These are phyloP conservation scores for Lentinula edodes DNA, from an alignment of 768 basidiomycete genomes.

Conservation along the genomic window DNA sequence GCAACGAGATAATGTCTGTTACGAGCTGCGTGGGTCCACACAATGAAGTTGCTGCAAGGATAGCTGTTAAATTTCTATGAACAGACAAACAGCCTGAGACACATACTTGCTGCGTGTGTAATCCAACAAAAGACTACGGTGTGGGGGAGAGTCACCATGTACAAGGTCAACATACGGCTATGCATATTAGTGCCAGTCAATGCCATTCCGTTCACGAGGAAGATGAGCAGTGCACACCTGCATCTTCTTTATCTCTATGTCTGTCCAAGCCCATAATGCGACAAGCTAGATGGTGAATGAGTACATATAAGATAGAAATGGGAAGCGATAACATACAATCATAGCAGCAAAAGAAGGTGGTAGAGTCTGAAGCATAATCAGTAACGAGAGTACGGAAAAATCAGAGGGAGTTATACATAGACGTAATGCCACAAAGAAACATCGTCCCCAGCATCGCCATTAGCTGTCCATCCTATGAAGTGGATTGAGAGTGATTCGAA, in stretches of 20 bases:
- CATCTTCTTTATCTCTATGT: slow-evolving; percentile 52
- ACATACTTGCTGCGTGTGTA: slow-evolving; percentile 47
- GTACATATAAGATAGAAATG: neutral
- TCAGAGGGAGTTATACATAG: slow-evolving; percentile 33
- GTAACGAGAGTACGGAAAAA: neutral
- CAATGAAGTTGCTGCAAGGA: slow-evolving; percentile 35
- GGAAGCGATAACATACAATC: slow-evolving; percentile 22
- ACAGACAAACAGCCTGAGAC: neutral
- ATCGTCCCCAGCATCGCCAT: slow-evolving; percentile 23
- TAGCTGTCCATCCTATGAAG: slow-evolving; percentile 37
- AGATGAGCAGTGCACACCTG: slow-evolving; percentile 29
- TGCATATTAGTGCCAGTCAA: neutral
- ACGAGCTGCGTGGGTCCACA: slow-evolving; percentile 38
- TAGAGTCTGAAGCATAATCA: slow-evolving; percentile 32
- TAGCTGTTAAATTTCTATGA: neutral
- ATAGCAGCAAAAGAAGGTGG: slow-evolving; percentile 48
- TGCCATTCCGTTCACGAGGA: neutral
- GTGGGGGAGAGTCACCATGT: slow-evolving; percentile 47
- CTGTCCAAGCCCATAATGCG: slow-evolving; percentile 52
- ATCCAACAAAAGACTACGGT: slow-evolving; percentile 48
- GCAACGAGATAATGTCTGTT: slow-evolving; percentile 50
- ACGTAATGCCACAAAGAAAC: slow-evolving; percentile 43
- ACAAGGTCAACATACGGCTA: slow-evolving; percentile 56
- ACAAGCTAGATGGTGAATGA: slow-evolving; percentile 26
- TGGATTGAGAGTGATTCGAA: neutral